These are phyloP conservation scores for Scheffersomyces ergatensis DNA, from an alignment of 805 yeast species.

Conservation along the genomic window DNA sequence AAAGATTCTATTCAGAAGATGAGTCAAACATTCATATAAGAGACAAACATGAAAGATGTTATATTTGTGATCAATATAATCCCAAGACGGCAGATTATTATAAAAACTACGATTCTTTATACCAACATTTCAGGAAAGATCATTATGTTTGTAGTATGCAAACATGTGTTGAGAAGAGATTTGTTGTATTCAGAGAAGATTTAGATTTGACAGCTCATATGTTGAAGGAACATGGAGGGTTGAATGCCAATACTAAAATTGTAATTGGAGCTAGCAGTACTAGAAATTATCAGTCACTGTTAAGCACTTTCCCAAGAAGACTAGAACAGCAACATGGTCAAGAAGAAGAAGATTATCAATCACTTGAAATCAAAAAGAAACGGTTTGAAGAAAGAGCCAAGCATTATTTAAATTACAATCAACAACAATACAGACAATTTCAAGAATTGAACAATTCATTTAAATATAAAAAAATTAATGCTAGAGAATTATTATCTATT, in stretches of 20 bases:
- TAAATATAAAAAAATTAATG: conserved; percentile 44
- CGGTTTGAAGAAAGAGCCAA: conserved; percentile 84
- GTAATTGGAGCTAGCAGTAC: conserved; percentile 32
- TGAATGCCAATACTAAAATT: conserved; percentile 44
- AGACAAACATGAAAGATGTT: conserved; percentile 83
- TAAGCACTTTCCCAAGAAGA: conserved; percentile 50
- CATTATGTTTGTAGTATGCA: conserved; percentile 81
- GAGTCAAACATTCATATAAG: conserved; percentile 81
- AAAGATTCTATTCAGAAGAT: conserved; percentile 82
- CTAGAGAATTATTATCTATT: conserved; percentile 43
- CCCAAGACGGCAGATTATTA: conserved; percentile 66
- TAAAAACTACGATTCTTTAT: conserved; percentile 70
- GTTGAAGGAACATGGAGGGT: conserved; percentile 72
- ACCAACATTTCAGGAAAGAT: conserved; percentile 65
- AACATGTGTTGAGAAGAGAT: conserved; percentile 80
- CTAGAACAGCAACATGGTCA: conserved; percentile 14
- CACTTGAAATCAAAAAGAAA: conserved; percentile 48
- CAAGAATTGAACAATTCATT: conserved; percentile 46
- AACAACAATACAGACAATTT: conserved; percentile 47
- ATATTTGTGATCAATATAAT: conserved; percentile 73
- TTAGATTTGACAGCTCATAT: conserved; percentile 86
- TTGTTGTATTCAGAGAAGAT: conserved; percentile 87
- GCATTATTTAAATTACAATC: conserved; percentile 64
- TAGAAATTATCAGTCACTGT: conserved; percentile 53
- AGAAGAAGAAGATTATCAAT: conserved; percentile 28